phyloP scores from a whole-genome alignment of 495 filamentous ascomycete genomes.

The Penicillium psychrofluorescens region DNA sequence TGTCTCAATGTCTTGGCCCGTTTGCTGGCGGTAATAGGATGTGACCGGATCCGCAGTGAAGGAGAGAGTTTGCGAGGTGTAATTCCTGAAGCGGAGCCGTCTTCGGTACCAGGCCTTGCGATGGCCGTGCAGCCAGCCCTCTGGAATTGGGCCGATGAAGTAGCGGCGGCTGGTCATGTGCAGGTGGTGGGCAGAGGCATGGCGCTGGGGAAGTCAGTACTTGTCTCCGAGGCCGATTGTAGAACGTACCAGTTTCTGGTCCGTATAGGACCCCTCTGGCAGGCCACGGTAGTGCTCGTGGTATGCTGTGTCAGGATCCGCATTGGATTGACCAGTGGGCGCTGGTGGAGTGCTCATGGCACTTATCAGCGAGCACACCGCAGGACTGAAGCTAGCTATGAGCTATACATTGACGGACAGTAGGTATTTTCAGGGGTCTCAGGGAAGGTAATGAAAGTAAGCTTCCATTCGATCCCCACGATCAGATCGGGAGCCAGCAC shows the following conservation, averaged over 20 bases:
- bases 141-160: slow-evolving; percentile 64
- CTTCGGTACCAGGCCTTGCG: slow-evolving; percentile 56
- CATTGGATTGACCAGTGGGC: slow-evolving; percentile 9
- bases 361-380: slow-evolving; percentile 7
- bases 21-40: slow-evolving; percentile 30
- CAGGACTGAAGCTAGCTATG: neutral
- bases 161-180: slow-evolving; percentile 55
- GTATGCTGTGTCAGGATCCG: slow-evolving; percentile 7
- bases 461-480: neutral
- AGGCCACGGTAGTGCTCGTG: slow-evolving; percentile 27
- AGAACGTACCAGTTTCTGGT: slow-evolving; percentile 44
- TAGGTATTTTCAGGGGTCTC: too few species aligned
- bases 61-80: slow-evolving; percentile 48
- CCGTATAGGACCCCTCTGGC: slow-evolving; percentile 43
- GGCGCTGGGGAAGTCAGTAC: slow-evolving; percentile 33
- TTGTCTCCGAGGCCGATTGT: neutral
- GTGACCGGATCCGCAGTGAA: slow-evolving; percentile 44
- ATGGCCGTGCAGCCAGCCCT: slow-evolving; percentile 61
- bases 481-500: slow-evolving; percentile 12
- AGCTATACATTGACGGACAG: neutral
- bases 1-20: slow-evolving; percentile 17
- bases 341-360: slow-evolving; percentile 24
- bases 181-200: slow-evolving; percentile 56
- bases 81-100: slow-evolving; percentile 45
- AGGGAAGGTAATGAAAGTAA: too few species aligned